These are phyloP conservation scores for Elasticomyces elasticus DNA, from an alignment of 495 filamentous ascomycete species.

Conservation along the genomic window DNA sequence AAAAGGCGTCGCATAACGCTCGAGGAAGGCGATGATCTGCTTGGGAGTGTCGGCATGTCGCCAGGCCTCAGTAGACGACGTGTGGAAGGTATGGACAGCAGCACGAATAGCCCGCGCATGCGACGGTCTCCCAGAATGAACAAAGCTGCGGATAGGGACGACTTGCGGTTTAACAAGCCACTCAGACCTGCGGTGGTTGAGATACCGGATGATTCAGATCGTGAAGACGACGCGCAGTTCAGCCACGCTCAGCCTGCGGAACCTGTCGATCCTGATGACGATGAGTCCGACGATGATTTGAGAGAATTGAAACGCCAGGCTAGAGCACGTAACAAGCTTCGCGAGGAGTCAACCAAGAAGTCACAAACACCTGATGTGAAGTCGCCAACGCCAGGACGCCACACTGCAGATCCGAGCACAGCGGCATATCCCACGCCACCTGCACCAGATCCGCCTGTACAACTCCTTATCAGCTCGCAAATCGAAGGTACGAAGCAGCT, in stretches of 20 bases:
- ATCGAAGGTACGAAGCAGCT: slow-evolving; percentile 52
- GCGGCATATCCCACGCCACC: slow-evolving; percentile 8
- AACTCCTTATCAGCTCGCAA: slow-evolving; percentile 63
- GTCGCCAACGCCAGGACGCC: not conserved
- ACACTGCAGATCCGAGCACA: not conserved
- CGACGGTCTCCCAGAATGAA: slow-evolving; percentile 12
- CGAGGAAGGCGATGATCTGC: slow-evolving; percentile 6
- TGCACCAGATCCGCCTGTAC: slow-evolving; percentile 40
- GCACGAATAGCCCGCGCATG: not conserved
- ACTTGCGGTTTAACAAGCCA: not conserved
- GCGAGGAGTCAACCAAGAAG: slow-evolving; percentile 13
- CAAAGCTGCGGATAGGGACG: not conserved
- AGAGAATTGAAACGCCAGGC: slow-evolving; percentile 32
- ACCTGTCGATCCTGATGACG: slow-evolving; percentile 29
- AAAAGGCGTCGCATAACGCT: slow-evolving; percentile 14
- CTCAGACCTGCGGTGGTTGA: not conserved
- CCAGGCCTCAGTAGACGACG: not conserved
- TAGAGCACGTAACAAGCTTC: slow-evolving; percentile 19
- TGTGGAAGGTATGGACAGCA: not conserved
- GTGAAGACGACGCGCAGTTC: not conserved
- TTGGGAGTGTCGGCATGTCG: slow-evolving; percentile 2
- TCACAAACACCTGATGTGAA: slow-evolving; percentile 8
- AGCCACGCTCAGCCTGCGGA: not conserved
- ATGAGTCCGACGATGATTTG: slow-evolving; percentile 40
- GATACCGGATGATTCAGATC: not conserved